Conservation (phyloP, 2,329 filamentous ascomycete genomes). For the Fonsecaea erecta region DNA sequence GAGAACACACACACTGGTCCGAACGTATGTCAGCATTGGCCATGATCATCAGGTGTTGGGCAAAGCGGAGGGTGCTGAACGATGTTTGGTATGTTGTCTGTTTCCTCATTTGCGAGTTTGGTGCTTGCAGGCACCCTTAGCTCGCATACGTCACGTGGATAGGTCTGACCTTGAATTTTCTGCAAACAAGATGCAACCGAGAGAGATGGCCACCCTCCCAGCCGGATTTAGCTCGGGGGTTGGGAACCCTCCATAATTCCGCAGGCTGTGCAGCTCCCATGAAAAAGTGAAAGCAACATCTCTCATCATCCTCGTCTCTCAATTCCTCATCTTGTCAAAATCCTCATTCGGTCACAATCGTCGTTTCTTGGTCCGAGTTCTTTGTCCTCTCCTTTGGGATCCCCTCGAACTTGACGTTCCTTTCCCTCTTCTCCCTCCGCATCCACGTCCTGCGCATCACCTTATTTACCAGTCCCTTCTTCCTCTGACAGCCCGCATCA, state of each 20-base stretch:
- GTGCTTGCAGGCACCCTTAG: conserved; percentile 85
- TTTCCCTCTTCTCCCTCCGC: conserved; percentile 22
- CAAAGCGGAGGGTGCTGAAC: conserved; percentile 86
- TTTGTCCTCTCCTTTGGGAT: conserved; percentile 21
- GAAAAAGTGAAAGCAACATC: conserved; percentile 30
- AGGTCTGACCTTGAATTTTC: conserved; percentile 94
- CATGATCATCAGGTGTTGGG: conserved; percentile 99
- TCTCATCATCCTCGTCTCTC: conserved; percentile 13
- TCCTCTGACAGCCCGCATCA: conserved; percentile 13
- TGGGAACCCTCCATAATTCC: conserved; percentile 1
- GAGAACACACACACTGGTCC: conserved; percentile 98
- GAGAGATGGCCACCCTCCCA: no score
- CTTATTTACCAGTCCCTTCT: not conserved
- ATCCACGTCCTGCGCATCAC: conserved; percentile 6
- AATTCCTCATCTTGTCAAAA: not conserved
- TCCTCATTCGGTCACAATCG: conserved; percentile 2
- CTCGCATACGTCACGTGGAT: conserved; percentile 99
- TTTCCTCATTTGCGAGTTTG: conserved; percentile 2
- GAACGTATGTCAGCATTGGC: conserved; percentile 92
- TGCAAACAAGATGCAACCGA: conserved; percentile 88
- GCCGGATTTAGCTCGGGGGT: conserved; percentile 16
- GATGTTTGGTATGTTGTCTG: conserved; percentile 77
- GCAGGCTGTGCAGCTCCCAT: conserved; percentile 9
- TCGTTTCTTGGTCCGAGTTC: conserved; percentile 9
- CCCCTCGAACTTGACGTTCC: conserved; percentile 1